These are phyloP conservation scores for Chaetomiaceae sp. DNA, from an alignment of 2,329 filamentous ascomycete species.

Conservation along the genomic window DNA sequence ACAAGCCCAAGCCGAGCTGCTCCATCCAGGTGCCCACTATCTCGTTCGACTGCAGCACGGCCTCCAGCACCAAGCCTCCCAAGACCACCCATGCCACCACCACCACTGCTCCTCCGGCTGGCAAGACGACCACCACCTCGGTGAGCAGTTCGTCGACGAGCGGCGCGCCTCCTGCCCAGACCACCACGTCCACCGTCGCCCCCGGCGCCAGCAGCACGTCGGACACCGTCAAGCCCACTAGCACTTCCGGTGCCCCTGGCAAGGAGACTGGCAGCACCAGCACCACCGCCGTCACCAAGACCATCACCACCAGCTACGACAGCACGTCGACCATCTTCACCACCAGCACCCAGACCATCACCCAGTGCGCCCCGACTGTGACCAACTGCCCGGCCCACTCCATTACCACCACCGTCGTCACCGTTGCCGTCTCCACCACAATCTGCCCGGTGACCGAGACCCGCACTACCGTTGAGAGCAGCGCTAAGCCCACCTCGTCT, in stretches of 20 bases:
- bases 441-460: slow-evolving; percentile 57
- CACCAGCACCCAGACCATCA: slow-evolving; percentile 37
- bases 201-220: slow-evolving; percentile 5
- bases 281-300: slow-evolving; percentile 42
- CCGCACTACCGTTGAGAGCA: slow-evolving; percentile 31
- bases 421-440: slow-evolving; percentile 52
- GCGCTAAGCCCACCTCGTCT: slow-evolving; percentile 15
- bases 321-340: slow-evolving; percentile 25
- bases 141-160: slow-evolving; percentile 11
- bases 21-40: slow-evolving; percentile 68
- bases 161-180: slow-evolving; percentile 26
- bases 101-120: slow-evolving; percentile 5
- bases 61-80: slow-evolving; percentile 27
- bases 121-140: slow-evolving; percentile 11
- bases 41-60: slow-evolving; percentile 62
- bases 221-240: slow-evolving; percentile 7
- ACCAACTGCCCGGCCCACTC: slow-evolving; percentile 30
- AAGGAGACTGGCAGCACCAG: slow-evolving; percentile 36
- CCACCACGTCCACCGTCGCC: slow-evolving; percentile 8
- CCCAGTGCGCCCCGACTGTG: slow-evolving; percentile 45
- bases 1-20: slow-evolving; percentile 54
- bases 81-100: slow-evolving; percentile 11
- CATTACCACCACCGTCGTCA: slow-evolving; percentile 42
- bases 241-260: slow-evolving; percentile 21
- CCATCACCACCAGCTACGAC: slow-evolving; percentile 32